A percentile compares a stretch with the other conserved stretches of the same genome.
Evolutionary conservation across 352 stramenopile species (phyloP).

Genomic region (Pythium rishiriense): DNA sequence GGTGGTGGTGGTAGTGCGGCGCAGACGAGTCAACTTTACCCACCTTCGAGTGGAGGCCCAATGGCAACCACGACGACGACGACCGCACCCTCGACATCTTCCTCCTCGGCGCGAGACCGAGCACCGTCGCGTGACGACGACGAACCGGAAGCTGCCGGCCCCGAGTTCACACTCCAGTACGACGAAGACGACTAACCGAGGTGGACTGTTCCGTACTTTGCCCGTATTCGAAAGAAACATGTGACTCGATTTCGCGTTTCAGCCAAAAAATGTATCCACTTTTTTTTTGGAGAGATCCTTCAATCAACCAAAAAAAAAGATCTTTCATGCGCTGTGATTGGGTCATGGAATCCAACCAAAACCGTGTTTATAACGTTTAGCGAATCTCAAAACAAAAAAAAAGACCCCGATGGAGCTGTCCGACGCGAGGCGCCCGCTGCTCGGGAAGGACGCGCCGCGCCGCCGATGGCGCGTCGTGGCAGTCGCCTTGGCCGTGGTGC

Average conservation of each 20-base stretch:
- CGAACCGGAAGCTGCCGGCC: slow-evolving; percentile 48
- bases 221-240: not conserved
- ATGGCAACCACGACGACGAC: not conserved
- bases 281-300: slow-evolving; percentile 3
- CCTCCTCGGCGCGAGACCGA: slow-evolving; percentile 6
- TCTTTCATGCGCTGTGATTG: slow-evolving; percentile 6
- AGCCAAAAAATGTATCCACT: slow-evolving; percentile 12
- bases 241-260: slow-evolving; percentile 4
- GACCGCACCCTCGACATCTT: no score
- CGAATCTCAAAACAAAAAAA: not conserved
- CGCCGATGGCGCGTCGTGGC: not conserved
- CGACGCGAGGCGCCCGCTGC: slow-evolving; percentile 3
- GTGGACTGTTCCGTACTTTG: no score
- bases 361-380: not conserved
- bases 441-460: not conserved
- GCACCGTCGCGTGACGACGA: slow-evolving; percentile 51
- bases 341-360: not conserved
- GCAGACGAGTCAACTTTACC: not conserved
- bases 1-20: not conserved
- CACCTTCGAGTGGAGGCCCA: not conserved
- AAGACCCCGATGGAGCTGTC: not conserved
- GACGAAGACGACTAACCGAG: slow-evolving; percentile 70
- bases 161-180: slow-evolving; percentile 78
- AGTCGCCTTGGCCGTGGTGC: not conserved
- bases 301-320: not conserved